Evolutionary conservation across 2,329 filamentous ascomycete species (phyloP).

Genomic region (Penicillium fuscoglaucum): DNA sequence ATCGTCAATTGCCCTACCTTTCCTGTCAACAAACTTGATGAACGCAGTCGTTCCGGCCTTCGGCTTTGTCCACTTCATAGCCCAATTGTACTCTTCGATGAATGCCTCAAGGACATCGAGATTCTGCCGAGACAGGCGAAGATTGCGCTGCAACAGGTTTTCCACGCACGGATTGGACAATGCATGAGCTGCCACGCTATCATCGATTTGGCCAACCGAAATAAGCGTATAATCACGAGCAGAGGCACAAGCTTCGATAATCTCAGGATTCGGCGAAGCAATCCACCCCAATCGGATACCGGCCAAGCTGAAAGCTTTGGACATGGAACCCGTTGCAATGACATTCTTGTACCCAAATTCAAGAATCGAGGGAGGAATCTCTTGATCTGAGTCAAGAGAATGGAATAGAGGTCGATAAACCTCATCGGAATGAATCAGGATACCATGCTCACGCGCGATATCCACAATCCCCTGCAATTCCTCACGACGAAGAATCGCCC

Average conservation of each 20-base stretch:
- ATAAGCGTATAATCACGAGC: constrained; percentile 78
- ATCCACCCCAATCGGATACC: constrained; percentile 79
- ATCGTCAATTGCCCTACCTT: constrained; percentile 65
- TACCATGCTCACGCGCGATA: constrained; percentile 60
- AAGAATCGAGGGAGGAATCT: constrained; percentile 64
- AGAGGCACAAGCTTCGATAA: constrained; percentile 62
- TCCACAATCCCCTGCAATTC: constrained; percentile 62
- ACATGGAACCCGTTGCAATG: constrained; percentile 74
- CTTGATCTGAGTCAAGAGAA: constrained; percentile 50
- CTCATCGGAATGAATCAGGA: constrained; percentile 73
- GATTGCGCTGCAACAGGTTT: constrained; percentile 59
- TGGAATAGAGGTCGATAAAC: constrained; percentile 81
- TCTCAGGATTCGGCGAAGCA: constrained; percentile 58
- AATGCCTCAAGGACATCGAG: constrained; percentile 62
- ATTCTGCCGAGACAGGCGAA: constrained; percentile 64
- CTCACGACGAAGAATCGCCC: constrained; percentile 62
- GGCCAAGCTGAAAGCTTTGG: constrained; percentile 76
- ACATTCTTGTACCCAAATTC: constrained; percentile 67
- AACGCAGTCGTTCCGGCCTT: constrained; percentile 76
- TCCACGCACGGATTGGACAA: constrained; percentile 61
- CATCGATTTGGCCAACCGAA: constrained; percentile 73
- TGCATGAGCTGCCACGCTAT: constrained; percentile 70
- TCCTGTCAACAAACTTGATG: constrained; percentile 60
- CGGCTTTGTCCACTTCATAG: constrained; percentile 67
- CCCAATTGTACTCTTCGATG: constrained; percentile 58